Conservation (phyloP, 2,329 filamentous ascomycete species). For the Fusarium oligoseptatum region DNA sequence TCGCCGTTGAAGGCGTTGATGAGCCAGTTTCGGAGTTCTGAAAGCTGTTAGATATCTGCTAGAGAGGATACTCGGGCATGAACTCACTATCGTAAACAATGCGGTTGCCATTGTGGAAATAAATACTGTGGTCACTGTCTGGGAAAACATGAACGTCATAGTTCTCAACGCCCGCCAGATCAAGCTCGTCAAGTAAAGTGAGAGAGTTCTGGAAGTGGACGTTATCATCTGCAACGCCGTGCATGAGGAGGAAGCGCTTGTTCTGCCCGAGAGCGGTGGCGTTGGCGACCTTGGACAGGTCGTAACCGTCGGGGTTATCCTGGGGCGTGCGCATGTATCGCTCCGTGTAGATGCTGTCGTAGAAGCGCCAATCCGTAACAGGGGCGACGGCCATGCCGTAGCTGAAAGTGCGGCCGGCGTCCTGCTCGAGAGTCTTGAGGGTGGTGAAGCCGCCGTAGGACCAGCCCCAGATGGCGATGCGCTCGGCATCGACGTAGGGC, state of each 20-base stretch:
- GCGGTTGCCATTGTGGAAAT: constrained; percentile 90
- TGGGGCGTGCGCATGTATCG: constrained; percentile 97
- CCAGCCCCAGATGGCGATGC: constrained; percentile 98
- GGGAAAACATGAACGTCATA: constrained; percentile 98
- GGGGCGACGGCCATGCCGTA: constrained; percentile 99
- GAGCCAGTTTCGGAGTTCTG: constrained; percentile 89
- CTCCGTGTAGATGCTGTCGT: constrained; percentile 94
- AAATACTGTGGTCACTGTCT: constrained; percentile 94
- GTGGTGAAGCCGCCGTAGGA: constrained; percentile 97
- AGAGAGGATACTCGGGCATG: background rate
- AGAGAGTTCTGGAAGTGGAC: constrained; percentile 97
- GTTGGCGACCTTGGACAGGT: constrained; percentile 79
- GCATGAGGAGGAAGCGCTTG: constrained; percentile 94
- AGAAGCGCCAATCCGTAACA: constrained; percentile 98
- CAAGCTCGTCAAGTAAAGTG: constrained; percentile 86
- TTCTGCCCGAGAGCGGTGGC: constrained; percentile 79
- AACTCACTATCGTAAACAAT: constrained; percentile 94
- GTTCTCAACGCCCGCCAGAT: constrained; percentile 85
- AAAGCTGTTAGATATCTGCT: background rate
- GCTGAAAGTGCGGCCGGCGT: constrained; percentile 89
- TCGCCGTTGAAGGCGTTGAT: constrained; percentile 98
- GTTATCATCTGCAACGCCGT: constrained; percentile 96
- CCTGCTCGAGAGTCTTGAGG: constrained; percentile 92
- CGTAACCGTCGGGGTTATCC: constrained; percentile 83
- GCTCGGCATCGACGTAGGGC: constrained; percentile 83